Percentiles rank a stretch among this genome's conserved stretches.
Evolutionary conservation across 208 protist species (phyloP).

Genomic region (Trypanosoma caninum): DNA sequence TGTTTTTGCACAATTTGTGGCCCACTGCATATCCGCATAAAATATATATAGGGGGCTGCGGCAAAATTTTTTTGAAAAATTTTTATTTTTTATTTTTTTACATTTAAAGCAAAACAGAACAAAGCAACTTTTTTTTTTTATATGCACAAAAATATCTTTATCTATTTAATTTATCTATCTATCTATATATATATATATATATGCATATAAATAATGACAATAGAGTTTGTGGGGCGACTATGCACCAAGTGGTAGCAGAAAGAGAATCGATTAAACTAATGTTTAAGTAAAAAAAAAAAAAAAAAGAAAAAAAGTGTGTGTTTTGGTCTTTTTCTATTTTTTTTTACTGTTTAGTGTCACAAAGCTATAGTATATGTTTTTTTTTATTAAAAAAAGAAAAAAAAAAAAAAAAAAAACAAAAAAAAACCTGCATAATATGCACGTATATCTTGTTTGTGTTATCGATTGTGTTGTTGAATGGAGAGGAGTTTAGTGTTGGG

Average conservation of each 20-base stretch:
- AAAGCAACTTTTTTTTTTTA: not conserved
- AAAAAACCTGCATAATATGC: no score
- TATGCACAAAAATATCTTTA: not conserved
- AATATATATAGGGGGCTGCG: not conserved
- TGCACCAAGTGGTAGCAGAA: not conserved
- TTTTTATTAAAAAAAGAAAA: no score
- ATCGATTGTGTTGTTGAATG: no score
- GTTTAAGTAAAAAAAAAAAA: no score
- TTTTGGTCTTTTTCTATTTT: no score
- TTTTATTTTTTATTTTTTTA: not conserved
- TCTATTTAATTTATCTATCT: not conserved
- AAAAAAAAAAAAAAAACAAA: no score
- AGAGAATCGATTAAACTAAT: not conserved
- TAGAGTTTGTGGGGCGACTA: not conserved
- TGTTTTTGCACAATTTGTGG: conserved; percentile 19
- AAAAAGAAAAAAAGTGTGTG: no score
- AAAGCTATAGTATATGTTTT: no score
- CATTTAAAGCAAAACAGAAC: not conserved
- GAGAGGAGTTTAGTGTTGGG: no score
- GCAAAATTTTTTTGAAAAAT: not conserved
- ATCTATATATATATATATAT: conserved; percentile 15
- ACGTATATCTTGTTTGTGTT: no score
- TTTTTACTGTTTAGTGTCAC: no score
- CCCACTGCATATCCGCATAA: conserved; percentile 6
- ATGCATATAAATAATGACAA: conserved; percentile 5